Conservation (phyloP, 1,284 basidiomycete species). For the Apiotrichum gracile region DNA sequence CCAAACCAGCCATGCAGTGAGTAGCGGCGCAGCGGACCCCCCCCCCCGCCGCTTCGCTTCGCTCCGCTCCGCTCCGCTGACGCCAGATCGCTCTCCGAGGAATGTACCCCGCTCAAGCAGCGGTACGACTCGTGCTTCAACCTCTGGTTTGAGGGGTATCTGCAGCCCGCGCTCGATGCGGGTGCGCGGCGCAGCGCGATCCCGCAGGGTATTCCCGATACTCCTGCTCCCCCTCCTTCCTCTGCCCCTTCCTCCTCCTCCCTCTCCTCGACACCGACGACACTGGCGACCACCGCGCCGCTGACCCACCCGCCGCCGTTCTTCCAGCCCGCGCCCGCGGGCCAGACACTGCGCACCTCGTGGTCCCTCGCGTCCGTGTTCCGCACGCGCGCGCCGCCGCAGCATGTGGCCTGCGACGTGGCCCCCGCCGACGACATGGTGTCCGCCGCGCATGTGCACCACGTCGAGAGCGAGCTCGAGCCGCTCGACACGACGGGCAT, state of each 20-base stretch:
- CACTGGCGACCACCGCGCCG: not conserved
- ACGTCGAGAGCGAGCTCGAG: constrained; percentile 3
- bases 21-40: too few species aligned
- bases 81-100: constrained; percentile 26
- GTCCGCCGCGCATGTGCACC: constrained; percentile 10
- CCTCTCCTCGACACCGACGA: not conserved
- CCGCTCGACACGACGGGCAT: constrained; percentile 36
- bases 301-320: not conserved
- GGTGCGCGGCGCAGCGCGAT: constrained; percentile 8
- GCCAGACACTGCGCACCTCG: constrained; percentile 7
- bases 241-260: not conserved
- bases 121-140: constrained; percentile 92
- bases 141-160: constrained; percentile 90
- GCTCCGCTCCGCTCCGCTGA: too few species aligned
- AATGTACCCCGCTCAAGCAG: constrained; percentile 84
- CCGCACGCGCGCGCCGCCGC: constrained; percentile 9
- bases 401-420: not conserved
- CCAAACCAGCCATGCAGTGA: too few species aligned
- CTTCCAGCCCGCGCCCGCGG: not conserved
- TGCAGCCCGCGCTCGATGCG: constrained; percentile 57
- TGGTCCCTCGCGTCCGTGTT: constrained; percentile 23
- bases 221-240: constrained; percentile 2
- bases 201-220: not conserved
- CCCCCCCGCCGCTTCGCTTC: too few species aligned
- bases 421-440: constrained; percentile 16